phyloP scores from a whole-genome alignment of 176 grass and related monocot genomes.

The Cenchrus purpureus region DNA sequence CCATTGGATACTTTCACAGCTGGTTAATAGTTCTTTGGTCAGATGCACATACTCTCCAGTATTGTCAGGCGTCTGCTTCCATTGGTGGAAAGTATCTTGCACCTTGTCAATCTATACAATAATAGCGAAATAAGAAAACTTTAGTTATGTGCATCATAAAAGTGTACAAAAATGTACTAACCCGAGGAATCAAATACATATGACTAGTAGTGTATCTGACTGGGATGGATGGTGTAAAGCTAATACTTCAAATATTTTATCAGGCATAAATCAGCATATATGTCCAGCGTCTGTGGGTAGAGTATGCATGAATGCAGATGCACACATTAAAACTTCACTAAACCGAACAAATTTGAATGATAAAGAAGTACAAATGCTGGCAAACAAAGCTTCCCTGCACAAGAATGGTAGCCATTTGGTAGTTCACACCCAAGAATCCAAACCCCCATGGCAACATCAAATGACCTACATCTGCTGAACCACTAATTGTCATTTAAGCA shows the following conservation, averaged over 20 bases:
- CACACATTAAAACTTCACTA: neutral
- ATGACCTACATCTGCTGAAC: neutral
- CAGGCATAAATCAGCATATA: neutral
- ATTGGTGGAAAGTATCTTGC: constrained; percentile 78
- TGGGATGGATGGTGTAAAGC: neutral
- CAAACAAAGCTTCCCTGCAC: neutral
- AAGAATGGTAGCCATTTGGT: neutral
- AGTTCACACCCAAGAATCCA: neutral
- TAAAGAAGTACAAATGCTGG: too few relatives aligned
- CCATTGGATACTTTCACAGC: constrained; percentile 86
- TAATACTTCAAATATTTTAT: neutral
- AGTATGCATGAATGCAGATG: neutral
- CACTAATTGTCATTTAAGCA: neutral
- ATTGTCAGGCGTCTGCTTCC: constrained; percentile 78
- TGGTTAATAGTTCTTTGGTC: constrained; percentile 78
- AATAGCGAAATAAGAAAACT: neutral
- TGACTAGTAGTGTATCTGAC: neutral
- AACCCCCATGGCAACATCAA: neutral
- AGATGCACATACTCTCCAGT: constrained; percentile 86
- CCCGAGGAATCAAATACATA: neutral
- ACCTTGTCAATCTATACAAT: constrained; percentile 71
- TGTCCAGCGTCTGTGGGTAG: neutral
- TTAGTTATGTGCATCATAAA: neutral
- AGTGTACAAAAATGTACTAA: neutral
- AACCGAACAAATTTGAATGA: neutral